These are phyloP conservation scores for Fusarium sp. DNA, from an alignment of 2,329 filamentous ascomycete species.

Conservation along the genomic window DNA sequence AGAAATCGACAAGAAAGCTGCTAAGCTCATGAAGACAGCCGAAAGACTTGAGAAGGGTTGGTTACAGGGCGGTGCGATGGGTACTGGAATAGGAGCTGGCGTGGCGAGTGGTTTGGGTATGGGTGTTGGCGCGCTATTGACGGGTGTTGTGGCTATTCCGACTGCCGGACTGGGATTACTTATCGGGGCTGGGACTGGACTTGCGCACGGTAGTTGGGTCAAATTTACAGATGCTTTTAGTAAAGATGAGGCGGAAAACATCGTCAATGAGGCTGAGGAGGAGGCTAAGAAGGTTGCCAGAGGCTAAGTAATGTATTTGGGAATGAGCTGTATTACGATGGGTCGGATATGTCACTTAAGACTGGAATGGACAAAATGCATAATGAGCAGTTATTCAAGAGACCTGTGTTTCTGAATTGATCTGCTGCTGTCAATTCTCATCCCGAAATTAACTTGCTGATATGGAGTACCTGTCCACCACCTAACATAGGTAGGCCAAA, in stretches of 20 bases:
- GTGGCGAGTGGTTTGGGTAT: constrained; percentile 39
- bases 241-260: constrained; percentile 36
- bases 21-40: constrained; percentile 43
- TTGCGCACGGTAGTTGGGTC: constrained; percentile 39
- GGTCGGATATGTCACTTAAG: neutral
- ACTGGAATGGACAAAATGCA: neutral
- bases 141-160: constrained; percentile 40
- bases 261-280: constrained; percentile 35
- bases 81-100: constrained; percentile 39
- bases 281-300: constrained; percentile 36
- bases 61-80: constrained; percentile 42
- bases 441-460: too few relatives aligned
- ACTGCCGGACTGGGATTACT: constrained; percentile 37
- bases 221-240: constrained; percentile 41
- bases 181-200: constrained; percentile 37
- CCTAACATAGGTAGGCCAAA: too few relatives aligned
- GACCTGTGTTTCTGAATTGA: too few relatives aligned
- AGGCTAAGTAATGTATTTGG: neutral
- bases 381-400: neutral
- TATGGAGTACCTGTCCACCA: too few relatives aligned
- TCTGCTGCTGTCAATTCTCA: neutral
- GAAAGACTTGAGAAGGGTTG: constrained; percentile 38
- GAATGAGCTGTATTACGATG: neutral
- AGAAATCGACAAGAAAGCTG: constrained; percentile 39
- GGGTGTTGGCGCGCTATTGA: constrained; percentile 34